phyloP scores from a whole-genome alignment of 1,139 yeast genomes.

The Kodamaea arcana region DNA sequence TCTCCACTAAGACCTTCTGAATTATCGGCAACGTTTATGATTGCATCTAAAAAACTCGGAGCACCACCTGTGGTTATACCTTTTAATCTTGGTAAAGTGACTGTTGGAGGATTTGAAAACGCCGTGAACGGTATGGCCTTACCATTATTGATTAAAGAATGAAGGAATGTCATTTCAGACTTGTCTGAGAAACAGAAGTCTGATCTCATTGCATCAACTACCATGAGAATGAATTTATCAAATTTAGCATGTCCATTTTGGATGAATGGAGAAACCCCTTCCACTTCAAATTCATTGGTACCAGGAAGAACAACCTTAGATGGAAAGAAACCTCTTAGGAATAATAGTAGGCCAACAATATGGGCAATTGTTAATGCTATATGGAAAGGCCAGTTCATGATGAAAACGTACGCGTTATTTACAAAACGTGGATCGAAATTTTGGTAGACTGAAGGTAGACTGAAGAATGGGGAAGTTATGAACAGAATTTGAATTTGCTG shows the following conservation, averaged over 20 bases:
- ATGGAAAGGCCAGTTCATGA: slow-evolving; percentile 6
- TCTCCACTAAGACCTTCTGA: slow-evolving; percentile 74
- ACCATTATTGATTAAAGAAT: slow-evolving; percentile 60
- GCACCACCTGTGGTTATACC: slow-evolving; percentile 82
- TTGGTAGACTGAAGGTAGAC: no score
- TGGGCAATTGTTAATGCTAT: slow-evolving; percentile 6
- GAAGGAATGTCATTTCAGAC: slow-evolving; percentile 59
- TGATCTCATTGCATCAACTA: slow-evolving; percentile 88
- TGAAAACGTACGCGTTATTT: no score
- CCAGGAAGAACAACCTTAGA: slow-evolving; percentile 73
- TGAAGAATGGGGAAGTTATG: no score
- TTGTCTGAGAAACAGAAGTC: slow-evolving; percentile 73
- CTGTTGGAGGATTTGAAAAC: slow-evolving; percentile 83
- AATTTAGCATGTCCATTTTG: slow-evolving; percentile 44
- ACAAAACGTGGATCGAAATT: no score
- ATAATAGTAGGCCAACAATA: slow-evolving; percentile 25
- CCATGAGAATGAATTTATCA: slow-evolving; percentile 70
- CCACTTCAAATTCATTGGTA: slow-evolving; percentile 25
- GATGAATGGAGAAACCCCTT: slow-evolving; percentile 18
- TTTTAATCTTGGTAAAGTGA: slow-evolving; percentile 72
- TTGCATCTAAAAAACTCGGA: slow-evolving; percentile 79
- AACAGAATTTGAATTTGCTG: no score
- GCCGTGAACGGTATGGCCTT: slow-evolving; percentile 86
- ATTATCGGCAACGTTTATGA: slow-evolving; percentile 88
- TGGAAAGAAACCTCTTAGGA: slow-evolving; percentile 85